Percentiles rank a stretch among this genome's conserved stretches.
phyloP scores from a whole-genome alignment of 768 basidiomycete species.

The Mycena indigotica region DNA sequence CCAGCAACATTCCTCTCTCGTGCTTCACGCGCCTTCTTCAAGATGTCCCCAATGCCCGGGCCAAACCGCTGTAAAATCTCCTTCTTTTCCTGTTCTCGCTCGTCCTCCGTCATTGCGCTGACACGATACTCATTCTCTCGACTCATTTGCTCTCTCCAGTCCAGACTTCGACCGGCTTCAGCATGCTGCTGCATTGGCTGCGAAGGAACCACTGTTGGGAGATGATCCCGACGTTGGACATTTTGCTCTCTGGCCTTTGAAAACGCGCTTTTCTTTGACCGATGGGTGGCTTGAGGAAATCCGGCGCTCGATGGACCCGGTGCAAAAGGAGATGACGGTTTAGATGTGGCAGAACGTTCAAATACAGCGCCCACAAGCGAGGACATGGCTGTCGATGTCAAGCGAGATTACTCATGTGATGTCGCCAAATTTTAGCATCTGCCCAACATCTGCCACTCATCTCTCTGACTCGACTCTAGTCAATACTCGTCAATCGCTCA shows the following conservation, averaged over 20 bases:
- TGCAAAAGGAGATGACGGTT: constrained; percentile 27
- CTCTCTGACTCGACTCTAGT: background rate
- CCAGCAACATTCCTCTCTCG: constrained; percentile 36
- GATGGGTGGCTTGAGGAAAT: constrained; percentile 66
- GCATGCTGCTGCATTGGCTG: constrained; percentile 8
- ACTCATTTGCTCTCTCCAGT: constrained; percentile 61
- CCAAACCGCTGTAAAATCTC: constrained; percentile 78
- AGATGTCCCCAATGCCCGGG: constrained; percentile 58
- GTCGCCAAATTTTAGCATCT: background rate
- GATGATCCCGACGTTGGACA: constrained; percentile 27
- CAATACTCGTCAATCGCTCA: background rate
- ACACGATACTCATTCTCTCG: constrained; percentile 67
- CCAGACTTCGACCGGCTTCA: constrained; percentile 28
- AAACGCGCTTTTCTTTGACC: constrained; percentile 65
- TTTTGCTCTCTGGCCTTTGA: constrained; percentile 47
- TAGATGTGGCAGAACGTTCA: constrained; percentile 43
- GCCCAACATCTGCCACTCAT: background rate
- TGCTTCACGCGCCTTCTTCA: constrained; percentile 56
- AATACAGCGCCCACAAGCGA: constrained; percentile 47
- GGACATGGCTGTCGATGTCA: constrained; percentile 1
- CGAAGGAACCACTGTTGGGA: constrained; percentile 30
- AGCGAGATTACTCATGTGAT: background rate
- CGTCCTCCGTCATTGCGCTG: constrained; percentile 68
- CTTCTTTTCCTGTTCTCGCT: constrained; percentile 63
- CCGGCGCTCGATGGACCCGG: constrained; percentile 41